These are phyloP conservation scores for Eleusine indica DNA, from an alignment of 176 grass and related monocot genomes.

Conservation along the genomic window DNA sequence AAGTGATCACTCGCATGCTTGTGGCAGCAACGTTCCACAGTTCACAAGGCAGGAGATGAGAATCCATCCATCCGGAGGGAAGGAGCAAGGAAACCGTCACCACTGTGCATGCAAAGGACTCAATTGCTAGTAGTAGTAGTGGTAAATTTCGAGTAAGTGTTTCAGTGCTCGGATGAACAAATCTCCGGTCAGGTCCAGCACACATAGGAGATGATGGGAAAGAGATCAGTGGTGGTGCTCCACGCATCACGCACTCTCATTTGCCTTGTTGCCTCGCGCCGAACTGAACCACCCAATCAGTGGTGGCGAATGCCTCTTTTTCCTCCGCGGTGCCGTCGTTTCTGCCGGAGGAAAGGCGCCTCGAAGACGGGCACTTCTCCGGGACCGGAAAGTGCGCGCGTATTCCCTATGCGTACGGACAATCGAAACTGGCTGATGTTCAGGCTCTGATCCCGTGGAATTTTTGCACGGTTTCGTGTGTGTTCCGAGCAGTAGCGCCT, in stretches of 20 bases:
- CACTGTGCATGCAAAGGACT: neutral
- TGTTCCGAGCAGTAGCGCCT: neutral
- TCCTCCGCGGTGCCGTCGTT: neutral
- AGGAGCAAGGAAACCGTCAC: neutral
- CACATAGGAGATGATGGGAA: neutral
- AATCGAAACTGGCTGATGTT: neutral
- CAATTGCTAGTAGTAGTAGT: neutral
- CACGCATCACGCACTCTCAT: constrained; percentile 13
- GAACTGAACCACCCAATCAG: neutral
- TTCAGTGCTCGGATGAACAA: neutral
- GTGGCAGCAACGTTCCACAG: neutral
- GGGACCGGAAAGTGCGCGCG: neutral
- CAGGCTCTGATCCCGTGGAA: neutral
- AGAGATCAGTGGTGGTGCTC: constrained; percentile 1
- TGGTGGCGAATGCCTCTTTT: neutral
- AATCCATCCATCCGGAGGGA: too few species aligned
- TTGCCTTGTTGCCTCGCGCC: too few species aligned
- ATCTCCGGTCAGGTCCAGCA: constrained; percentile 3
- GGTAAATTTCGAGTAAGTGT: neutral
- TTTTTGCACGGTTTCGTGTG: neutral
- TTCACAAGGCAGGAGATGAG: neutral
- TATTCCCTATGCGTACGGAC: neutral
- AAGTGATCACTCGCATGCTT: neutral
- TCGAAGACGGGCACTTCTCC: too few species aligned
- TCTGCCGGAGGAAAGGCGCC: neutral